A percentile compares a stretch with the other conserved stretches of the same genome.
phyloP scores from a whole-genome alignment of 441 rosid species.

The Syzygium syzygioides region DNA sequence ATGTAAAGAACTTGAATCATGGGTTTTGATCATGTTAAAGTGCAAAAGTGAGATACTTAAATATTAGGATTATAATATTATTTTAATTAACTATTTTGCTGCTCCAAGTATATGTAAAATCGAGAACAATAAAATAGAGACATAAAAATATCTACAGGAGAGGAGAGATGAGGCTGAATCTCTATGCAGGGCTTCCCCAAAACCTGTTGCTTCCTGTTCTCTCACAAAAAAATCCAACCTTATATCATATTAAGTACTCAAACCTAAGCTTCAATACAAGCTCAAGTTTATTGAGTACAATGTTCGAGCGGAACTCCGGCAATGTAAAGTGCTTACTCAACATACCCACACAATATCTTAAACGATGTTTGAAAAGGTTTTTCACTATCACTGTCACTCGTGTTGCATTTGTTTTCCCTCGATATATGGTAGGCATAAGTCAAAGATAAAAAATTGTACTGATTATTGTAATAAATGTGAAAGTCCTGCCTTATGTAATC shows the following conservation, averaged over 20 bases:
- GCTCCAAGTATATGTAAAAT: not conserved
- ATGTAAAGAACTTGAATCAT: not conserved
- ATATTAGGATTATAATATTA: not conserved
- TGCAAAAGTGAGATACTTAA: not conserved
- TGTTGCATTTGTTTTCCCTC: not conserved
- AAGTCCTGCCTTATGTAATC: not conserved
- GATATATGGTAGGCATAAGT: not conserved
- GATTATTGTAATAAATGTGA: not conserved
- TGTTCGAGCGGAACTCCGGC: not conserved
- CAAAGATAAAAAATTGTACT: not conserved
- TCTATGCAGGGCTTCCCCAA: not conserved
- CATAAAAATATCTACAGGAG: no score
- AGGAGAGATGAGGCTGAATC: no score
- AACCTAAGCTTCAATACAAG: not conserved
- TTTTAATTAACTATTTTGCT: not conserved
- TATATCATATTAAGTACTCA: not conserved
- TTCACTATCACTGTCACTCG: fast-evolving
- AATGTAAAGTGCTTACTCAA: not conserved
- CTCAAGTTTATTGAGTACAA: not conserved
- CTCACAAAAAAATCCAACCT: not conserved
- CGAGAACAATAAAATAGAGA: no score
- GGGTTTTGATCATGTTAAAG: not conserved
- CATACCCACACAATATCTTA: not conserved
- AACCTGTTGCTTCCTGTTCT: not conserved
- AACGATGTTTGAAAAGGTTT: not conserved